Evolutionary conservation across 2,329 filamentous ascomycete genomes (phyloP), one percentile per base, ranked within the genome.

Genomic region (Fusarium chlamydosporum): DNA sequence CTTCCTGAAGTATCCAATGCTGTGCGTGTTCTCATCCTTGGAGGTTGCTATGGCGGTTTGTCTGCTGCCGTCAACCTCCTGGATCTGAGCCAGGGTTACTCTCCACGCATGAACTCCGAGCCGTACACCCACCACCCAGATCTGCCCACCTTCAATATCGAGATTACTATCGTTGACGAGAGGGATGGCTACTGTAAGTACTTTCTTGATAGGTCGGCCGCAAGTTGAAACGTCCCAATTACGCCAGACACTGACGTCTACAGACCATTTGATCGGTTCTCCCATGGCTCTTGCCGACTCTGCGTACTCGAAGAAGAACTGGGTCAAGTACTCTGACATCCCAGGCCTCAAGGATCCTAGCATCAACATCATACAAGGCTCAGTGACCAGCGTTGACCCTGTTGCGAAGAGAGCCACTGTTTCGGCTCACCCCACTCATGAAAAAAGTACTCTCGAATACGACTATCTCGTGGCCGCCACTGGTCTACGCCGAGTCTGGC

Each of bases 141-240:
- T 31, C 75, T 82, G 20, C 80, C 82, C 43, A 82, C 81, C 26
- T 81, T 90, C 43, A 83, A 87, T 2, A 78, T 92, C 15, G 85
- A 93, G 37, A 89, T 94, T 51, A 93, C 90, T 23, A 85, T 94
- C 23, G 88, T 92, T 26, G 91, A 94, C 72, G 91, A 94, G 77
- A 83, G 91, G n/a, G 92, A 94, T 81, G 92, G 92, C n/a, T 94
- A 89, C 77, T 94, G 91, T 94, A 82, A 72, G 89, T 79, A 9
- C 68, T 8, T 18, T 7, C 7, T 12, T 13, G 31, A 20, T 41
- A 33, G 23, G 18, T 37, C 27, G n/a, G 46, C 26, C 31, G n/a
- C 27, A 4, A 11, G 5, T 26, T 13, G 7, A 10, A 23, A 20
- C 38, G 9, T 10, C 13, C 15, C 26, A 12, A n/a, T 16, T 43